Base-by-base conservation (phyloP, 345 rosid genomes). In the Boechera stricta region DNA sequence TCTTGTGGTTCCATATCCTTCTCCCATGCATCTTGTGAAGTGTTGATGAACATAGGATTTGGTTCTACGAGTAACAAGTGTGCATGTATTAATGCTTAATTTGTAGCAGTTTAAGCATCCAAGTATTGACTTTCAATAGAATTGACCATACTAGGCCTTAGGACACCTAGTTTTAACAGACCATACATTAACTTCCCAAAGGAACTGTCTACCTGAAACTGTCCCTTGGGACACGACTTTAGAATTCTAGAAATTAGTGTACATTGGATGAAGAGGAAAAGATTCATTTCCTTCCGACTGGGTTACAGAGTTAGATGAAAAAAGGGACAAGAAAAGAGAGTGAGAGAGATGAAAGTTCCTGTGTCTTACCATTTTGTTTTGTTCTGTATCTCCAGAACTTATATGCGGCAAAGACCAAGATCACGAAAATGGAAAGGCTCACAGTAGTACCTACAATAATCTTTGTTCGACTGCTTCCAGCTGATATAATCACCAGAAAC, bases 391-490 rank as follows among this genome's bases (percentile, higher is more conserved):
- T 59, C 48, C 64, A 52, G 24, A 33, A 41, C 56, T 62, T 53
- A 69, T 13, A 61, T 15, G 70, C 75, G 0, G 64, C 57, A 62
- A 69, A 1, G 3, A 44, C 70, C 64, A 76, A 42, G 13, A 69
- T 54, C 18, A 26, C 32, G 11, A 62, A 69, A 61, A 76, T 54
- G 21, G 64, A 69, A 62, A 76, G 5, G 48, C 74, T 61, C 15
- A 18, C 70, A 52, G 49, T 21, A 44, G 21, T 24, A 53, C 24
- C 64, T 51, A 35, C 11, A 7, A 69, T 24, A 12, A 55, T 55
- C 63, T 39, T 78, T 10, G 35, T 39, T 65, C 26, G 60, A 39
- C 47, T 64, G 49, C 81, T 66, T 38, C 69, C 73, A 78, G 58
- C 76, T 78, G 66, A 64, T 4, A 72, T 5, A 28, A 7, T 65